Percentiles rank a stretch among this genome's conserved stretches.
These are phyloP conservation scores for Dendrocalamus sinicus DNA, from an alignment of 176 grass and related monocot species.

Conservation along the genomic window DNA sequence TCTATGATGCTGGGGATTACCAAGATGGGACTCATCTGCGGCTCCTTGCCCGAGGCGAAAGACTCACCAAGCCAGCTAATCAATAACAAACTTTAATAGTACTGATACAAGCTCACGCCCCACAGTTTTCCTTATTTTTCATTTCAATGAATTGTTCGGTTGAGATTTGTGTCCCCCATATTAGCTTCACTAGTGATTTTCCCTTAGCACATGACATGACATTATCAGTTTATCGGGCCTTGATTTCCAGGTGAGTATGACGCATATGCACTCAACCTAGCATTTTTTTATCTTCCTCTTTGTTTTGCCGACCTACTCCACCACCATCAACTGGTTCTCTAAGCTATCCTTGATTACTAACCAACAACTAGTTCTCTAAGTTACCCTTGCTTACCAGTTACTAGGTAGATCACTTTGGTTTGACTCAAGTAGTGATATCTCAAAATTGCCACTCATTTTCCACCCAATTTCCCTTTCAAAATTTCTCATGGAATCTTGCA, in stretches of 20 bases:
- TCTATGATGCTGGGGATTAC: background rate
- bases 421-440: background rate
- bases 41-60: background rate
- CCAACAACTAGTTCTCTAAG: background rate
- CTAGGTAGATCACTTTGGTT: background rate
- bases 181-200: background rate
- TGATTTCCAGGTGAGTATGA: background rate
- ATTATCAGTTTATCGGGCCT: background rate
- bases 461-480: background rate
- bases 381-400: background rate
- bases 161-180: background rate
- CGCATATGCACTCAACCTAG: background rate
- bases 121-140: background rate
- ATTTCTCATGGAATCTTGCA: background rate
- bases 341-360: background rate
- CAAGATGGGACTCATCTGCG: background rate
- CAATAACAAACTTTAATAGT: background rate
- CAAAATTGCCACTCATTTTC: background rate
- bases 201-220: background rate
- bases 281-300: background rate
- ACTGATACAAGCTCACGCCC: background rate
- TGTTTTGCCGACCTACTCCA: background rate
- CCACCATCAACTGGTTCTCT: background rate
- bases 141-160: background rate
- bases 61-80: background rate